Percentiles rank a stretch among this genome's conserved stretches.
These are phyloP conservation scores for Tulasnella calospora DNA, from an alignment of 768 basidiomycete species.

Conservation along the genomic window DNA sequence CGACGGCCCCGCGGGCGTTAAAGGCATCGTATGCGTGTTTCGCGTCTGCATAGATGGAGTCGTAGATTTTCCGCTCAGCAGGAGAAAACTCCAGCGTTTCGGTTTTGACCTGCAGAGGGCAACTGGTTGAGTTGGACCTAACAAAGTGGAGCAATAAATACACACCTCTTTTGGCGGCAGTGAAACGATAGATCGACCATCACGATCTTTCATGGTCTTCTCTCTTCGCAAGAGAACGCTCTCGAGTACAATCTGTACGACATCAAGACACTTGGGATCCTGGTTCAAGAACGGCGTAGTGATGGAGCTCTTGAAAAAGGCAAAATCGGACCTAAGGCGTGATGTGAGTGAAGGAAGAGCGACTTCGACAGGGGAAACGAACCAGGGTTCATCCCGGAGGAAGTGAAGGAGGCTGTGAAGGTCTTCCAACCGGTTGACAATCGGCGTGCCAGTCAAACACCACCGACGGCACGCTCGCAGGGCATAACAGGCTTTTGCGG, in stretches of 20 bases:
- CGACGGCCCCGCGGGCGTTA: constrained; percentile 69
- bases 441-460: constrained; percentile 94
- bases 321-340: constrained; percentile 52
- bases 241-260: constrained; percentile 91
- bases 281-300: constrained; percentile 86
- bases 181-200: constrained; percentile 84
- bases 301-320: constrained; percentile 83
- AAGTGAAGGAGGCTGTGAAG: constrained; percentile 49
- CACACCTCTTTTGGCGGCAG: constrained; percentile 77
- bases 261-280: constrained; percentile 88
- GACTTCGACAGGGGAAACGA: not conserved
- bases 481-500: constrained; percentile 83
- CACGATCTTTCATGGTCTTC: constrained; percentile 83
- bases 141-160: not conserved
- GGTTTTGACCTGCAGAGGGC: constrained; percentile 49
- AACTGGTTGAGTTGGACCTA: constrained; percentile 19
- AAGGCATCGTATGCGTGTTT: constrained; percentile 77
- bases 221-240: constrained; percentile 82
- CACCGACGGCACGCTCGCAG: constrained; percentile 74
- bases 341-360: not conserved
- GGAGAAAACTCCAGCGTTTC: constrained; percentile 76
- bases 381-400: constrained; percentile 25
- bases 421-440: constrained; percentile 90
- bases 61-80: constrained; percentile 81
- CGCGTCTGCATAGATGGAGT: constrained; percentile 73